phyloP scores from a whole-genome alignment of 176 grass and related monocot species.

The Poa pratensis region DNA sequence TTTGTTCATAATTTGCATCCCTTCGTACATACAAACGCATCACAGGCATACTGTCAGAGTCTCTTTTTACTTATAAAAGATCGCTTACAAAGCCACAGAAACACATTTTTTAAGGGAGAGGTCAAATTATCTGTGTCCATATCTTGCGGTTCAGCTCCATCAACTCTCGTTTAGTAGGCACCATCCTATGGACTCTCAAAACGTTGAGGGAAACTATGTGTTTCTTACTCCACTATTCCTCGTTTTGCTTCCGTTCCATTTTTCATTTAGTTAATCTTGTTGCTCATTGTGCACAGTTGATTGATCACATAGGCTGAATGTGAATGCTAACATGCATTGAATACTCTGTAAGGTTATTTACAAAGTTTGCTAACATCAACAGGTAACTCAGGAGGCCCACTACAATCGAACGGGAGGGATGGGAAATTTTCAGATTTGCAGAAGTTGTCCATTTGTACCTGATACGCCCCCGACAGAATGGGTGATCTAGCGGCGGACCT shows the following conservation, averaged over 20 bases:
- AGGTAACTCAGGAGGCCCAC: constrained; percentile 87
- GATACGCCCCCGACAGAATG: too few relatives aligned
- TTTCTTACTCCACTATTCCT: constrained; percentile 16
- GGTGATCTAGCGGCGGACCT: too few relatives aligned
- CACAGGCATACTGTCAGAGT: not conserved
- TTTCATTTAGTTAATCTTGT: not conserved
- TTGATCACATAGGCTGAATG: not conserved
- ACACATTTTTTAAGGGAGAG: not conserved
- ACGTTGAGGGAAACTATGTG: not conserved
- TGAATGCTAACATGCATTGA: constrained; percentile 15
- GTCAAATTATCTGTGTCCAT: too few relatives aligned
- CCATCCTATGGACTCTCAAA: not conserved
- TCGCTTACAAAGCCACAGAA: not conserved
- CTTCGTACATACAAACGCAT: not conserved
- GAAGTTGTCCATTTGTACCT: too few relatives aligned
- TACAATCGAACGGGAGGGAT: too few relatives aligned
- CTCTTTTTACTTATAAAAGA: not conserved
- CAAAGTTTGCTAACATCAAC: constrained; percentile 12
- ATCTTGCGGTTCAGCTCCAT: not conserved
- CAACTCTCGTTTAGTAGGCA: not conserved
- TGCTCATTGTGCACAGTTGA: not conserved
- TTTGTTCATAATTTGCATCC: not conserved
- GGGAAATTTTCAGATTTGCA: too few relatives aligned
- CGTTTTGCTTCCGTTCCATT: not conserved
- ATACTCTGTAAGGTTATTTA: constrained; percentile 18